Conservation (phyloP, 2,329 filamentous ascomycete genomes). For the Aspergillus ochraceoroseus region DNA sequence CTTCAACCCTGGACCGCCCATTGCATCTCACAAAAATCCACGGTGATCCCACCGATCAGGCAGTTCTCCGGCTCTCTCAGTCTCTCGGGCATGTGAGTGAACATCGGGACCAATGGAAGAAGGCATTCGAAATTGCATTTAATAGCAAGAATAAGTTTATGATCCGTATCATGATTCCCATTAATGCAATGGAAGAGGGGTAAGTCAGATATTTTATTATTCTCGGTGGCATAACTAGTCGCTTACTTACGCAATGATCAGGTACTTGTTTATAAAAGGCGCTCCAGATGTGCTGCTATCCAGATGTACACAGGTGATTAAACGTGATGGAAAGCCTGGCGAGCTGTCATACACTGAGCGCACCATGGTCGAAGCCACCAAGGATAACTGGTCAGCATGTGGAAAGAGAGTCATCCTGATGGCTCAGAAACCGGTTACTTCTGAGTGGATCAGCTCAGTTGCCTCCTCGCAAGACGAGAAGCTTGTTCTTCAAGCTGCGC, state of each 20-base stretch:
- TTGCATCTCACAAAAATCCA: conserved; percentile 60
- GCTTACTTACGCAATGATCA: background rate
- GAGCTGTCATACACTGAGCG: background rate
- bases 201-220: background rate
- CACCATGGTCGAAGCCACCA: conserved; percentile 52
- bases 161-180: conserved; percentile 56
- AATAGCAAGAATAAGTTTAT: conserved; percentile 84
- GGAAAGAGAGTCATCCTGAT: conserved; percentile 65
- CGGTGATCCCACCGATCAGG: conserved; percentile 72
- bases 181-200: conserved; percentile 10
- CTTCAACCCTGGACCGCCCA: conserved; percentile 55
- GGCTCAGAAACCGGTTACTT: conserved; percentile 54
- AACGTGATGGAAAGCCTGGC: conserved; percentile 47
- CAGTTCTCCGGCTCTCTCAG: conserved; percentile 67
- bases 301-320: conserved; percentile 56
- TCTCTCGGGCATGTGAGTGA: conserved; percentile 57
- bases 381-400: conserved; percentile 64
- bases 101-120: conserved; percentile 59
- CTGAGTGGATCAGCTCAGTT: conserved; percentile 34
- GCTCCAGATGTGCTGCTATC: conserved; percentile 68
- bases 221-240: background rate
- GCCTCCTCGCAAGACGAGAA: conserved; percentile 50
- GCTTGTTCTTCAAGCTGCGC: conserved; percentile 53
- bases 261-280: conserved; percentile 64
- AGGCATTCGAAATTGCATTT: conserved; percentile 65